Evolutionary conservation across 352 stramenopile genomes (phyloP).

Genomic region (Globisporangium paroecandrum): DNA sequence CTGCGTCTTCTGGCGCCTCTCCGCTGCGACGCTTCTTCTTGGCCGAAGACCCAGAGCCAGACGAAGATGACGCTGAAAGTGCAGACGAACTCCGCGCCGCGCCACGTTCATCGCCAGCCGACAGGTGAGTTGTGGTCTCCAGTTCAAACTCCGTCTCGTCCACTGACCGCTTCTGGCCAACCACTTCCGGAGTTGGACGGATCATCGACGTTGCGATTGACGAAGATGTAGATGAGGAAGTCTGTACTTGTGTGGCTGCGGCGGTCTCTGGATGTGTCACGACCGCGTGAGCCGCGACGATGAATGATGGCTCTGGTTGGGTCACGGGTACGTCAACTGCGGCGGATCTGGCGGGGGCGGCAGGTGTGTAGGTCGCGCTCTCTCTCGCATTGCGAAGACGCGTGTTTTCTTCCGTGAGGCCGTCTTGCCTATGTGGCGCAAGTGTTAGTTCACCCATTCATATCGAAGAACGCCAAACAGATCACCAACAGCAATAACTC

Average conservation of each 20-base stretch:
- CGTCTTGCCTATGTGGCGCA: not conserved
- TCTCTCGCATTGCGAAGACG: slow-evolving; percentile 7
- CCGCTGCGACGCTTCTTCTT: slow-evolving; percentile 3
- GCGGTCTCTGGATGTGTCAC: too few relatives aligned
- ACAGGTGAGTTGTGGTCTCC: not conserved
- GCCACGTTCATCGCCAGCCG: not conserved
- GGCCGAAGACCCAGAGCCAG: not conserved
- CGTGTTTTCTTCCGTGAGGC: slow-evolving; percentile 3
- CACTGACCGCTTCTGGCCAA: not conserved
- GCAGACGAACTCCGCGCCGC: not conserved
- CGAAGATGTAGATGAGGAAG: not conserved
- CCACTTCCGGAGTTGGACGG: not conserved
- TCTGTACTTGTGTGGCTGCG: not conserved
- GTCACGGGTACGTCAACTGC: not conserved
- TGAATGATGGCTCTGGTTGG: not conserved
- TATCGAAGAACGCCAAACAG: too few relatives aligned
- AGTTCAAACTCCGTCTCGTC: not conserved
- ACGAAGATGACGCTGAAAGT: not conserved
- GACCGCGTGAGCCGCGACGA: too few relatives aligned
- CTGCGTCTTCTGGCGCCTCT: not conserved
- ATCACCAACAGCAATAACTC: not conserved
- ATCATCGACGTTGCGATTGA: not conserved
- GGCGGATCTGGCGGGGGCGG: not conserved
- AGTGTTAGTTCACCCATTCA: not conserved
- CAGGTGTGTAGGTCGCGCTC: not conserved